Evolutionary conservation across 371 early-diverging fungal genomes (phyloP), one percentile per base, ranked within the genome.

Genomic region (Mucor plumbeus): DNA sequence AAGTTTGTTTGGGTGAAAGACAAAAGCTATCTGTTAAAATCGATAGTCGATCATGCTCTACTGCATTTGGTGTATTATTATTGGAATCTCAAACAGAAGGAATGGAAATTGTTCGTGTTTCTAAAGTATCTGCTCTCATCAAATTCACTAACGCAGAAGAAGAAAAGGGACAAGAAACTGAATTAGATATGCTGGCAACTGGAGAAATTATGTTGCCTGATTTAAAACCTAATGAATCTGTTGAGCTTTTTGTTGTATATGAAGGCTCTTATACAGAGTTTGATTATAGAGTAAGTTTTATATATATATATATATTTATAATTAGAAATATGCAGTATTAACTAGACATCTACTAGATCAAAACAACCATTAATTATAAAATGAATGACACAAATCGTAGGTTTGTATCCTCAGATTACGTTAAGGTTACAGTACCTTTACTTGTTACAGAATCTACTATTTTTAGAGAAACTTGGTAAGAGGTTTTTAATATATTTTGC

Each of bases 401-500:
- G 11, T 88, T 86, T 67, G 67, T 85, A 0, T 81, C 86, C 6
- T 83, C 88, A 4, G 79, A 88, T 50, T 72, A 71, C 17, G 75
- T 91, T 15, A 83, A 83, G 14, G 83, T 90, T 4, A 74, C 81
- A 33, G 78, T 85, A 1, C 88, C 89, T 31, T 69, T 93, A 31
- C 66, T 78, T 14, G 82, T 85, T 10, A 80, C 84, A 0, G 87
- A 87, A 63, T 82, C 85, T 1, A 81, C 85, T 47, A 80, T 86
- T 36, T 87, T 85, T 74, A 75, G 87, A 57, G 87, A 88, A 59
- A 74, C 81, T 36, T 86, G 87, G 86, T 88, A 80, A 70, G 38
- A 0, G 19, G 7, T 31, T 43, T 26, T 36, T 38, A 26, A 26
- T 26, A 26, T 26, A 26, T 5, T 41, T 13, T 48, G n/a, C 17